Evolutionary conservation across 495 filamentous ascomycete species (phyloP).

Genomic region (Glutinoglossum americanum): DNA sequence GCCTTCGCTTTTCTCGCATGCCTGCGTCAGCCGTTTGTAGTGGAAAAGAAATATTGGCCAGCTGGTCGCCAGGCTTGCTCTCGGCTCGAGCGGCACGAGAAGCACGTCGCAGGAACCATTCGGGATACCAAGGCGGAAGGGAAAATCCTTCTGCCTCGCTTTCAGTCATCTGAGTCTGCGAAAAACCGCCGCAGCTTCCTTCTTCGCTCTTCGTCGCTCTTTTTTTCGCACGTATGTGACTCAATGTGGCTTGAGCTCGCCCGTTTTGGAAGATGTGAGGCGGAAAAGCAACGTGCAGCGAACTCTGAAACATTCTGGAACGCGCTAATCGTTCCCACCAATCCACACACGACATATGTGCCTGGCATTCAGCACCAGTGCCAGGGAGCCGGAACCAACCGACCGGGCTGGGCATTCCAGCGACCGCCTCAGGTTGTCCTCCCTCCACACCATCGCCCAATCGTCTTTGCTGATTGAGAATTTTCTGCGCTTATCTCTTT

Average conservation of each 20-base stretch:
- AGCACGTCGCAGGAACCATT: neutral
- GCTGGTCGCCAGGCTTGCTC: neutral
- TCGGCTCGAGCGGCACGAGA: neutral
- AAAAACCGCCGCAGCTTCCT: neutral
- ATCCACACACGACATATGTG: neutral
- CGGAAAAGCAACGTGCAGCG: no score
- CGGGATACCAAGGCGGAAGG: neutral
- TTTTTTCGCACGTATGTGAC: neutral
- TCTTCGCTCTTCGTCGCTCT: no score
- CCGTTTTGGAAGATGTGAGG: neutral
- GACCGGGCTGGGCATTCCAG: neutral
- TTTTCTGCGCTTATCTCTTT: no score
- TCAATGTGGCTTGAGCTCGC: neutral
- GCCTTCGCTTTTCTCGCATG: neutral
- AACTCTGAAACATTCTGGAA: neutral
- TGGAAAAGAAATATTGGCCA: neutral
- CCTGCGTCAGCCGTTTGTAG: neutral
- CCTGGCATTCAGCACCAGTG: neutral
- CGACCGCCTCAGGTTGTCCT: no score
- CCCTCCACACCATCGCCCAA: no score
- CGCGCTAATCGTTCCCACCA: neutral
- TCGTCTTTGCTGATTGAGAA: no score
- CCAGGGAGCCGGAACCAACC: neutral
- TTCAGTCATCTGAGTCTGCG: neutral
- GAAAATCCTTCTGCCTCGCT: neutral